Evolutionary conservation across 192 early-diverging fungal species (phyloP), one percentile per base, ranked within the genome.

Genomic region (Backusella morwellensis): DNA sequence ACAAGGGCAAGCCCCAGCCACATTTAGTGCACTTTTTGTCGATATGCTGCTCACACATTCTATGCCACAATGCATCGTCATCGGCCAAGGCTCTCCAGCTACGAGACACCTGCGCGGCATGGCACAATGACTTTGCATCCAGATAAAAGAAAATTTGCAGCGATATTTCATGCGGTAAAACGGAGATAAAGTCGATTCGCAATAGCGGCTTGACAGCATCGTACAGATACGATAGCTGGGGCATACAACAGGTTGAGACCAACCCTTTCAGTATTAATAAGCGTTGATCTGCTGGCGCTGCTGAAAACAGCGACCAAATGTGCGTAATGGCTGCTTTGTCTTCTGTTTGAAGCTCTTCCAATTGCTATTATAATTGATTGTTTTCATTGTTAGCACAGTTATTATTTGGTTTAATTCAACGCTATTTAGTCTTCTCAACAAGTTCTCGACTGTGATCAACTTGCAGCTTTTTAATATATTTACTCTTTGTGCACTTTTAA

Each of bases 31-130:
- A 99, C 76, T 96, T 95, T 72, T 94, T 94, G 84, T 97, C 95
- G 72, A 98, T 99, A 79, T 99, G 97, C 82, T 98, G 97, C 70
- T 93, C 93, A 77, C 97, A 99, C 96, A 99, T 97, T 66, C 95
- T 86, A 78, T 98, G 94, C 97, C 97, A 99, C n/a, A 99, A 87
- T 7, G 93, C 86, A 80, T 99, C 96, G 80, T 97, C 95, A 77
- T 99, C 95, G 9, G 96, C 94, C 12, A 97, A 78, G 6, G 78
- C 75, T 21, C 87, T 90, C 97, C 97, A 99, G 4, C 81, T 77
- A 21, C 88, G 91, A 73, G 89, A 93, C 2, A 96, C 95, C 77
- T 97, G 96, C 4, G 96, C 94, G 32, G 94, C 95, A 76, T 91
- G 92, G 78, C 97, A 98, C 35, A 99, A 89, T 5, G 94, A 92